Base-by-base conservation (phyloP, 31 red algal species). In the Asparagopsis taxiformis region DNA sequence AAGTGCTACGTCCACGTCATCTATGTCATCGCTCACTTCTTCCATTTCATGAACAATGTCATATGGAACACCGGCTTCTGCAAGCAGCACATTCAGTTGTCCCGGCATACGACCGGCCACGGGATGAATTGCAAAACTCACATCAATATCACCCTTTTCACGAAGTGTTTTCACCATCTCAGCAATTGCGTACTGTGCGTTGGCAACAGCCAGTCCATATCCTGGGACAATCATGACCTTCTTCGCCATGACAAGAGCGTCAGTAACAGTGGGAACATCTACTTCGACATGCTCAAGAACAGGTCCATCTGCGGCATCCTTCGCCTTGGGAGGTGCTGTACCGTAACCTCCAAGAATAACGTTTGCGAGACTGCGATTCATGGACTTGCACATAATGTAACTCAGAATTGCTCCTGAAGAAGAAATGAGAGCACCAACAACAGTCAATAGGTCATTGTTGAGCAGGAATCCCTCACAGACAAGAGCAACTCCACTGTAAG, bases 31-130 rank as follows among this genome's bases (percentile, higher is more conserved):
- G 53, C 56, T 77, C n/a, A 83, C 68, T 56, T 91, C 87, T 11
- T 91, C 87, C 87, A 82, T 82, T 37, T 91, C 87, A 43, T 76
- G 65, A 36, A 91, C 87, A 55, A 91, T 77, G 37, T 91, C 87
- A 67, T 91, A 91, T 33, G 87, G 87, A 0, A 91, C 87, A 64
- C 77, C 77, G 4, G 87, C 87, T 62, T 91, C 87, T 10, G 87
- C 87, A 1, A 91, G 43, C 46, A 91, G 62, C 2, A 91, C 87
- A 46, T 91, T 91, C 16, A 91, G 46, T 20, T 91, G 87, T 1
- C 87, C 87, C 5, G 87, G 87, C 75, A 91, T 81, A 0, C 87
- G 68, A 1, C 87, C 87, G 3, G 87, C 87, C 0, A 91, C 87
- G 13, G 87, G 87, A 71, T 91, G 87, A 57, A 91, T 91, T 11